Base-by-base conservation (phyloP, 768 basidiomycete species). In the Coprinopsis cinerea region DNA sequence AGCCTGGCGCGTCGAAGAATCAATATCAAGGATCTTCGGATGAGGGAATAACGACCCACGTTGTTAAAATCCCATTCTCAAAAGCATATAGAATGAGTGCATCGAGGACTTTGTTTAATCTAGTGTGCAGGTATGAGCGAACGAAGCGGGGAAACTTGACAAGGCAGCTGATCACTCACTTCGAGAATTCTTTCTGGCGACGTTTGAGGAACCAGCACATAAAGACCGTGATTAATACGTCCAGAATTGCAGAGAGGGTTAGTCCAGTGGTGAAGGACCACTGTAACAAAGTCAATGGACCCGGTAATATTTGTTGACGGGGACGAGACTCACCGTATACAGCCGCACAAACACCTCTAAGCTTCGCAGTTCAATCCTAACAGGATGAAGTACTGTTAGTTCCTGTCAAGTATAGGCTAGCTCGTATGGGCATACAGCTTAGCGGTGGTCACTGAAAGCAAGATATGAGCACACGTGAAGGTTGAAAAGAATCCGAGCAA, bases 241-340 rank as follows among this genome's bases (percentile, higher is more conserved):
- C 78, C 1, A 77, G 69, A 5, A 63, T 58, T 1, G 74, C 70
- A 1, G 78, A 79, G 28, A 79, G 63, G 0, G 74, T 70, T 6
- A 80, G 64, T 2, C 78, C 78, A 13, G 73, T 66, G 4, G 78
- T 79, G 53, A 78, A 78, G 20, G 77, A 59, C 77, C 78, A 79
- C 78, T 79, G 48, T 32, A 48, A 24, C 15, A 40, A 42, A 24
- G 6, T 23, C 30, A 18, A 5, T 26, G 11, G 37, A 30, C n/a
- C 30, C 23, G 47, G 18, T 18, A 32, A 25, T 11, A 28, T 28
- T 44, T 40, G n/a, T 15, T n/a, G n/a, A 22, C 7, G 1, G 2
- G 20, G 37, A 32, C n/a, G 35, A 15, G 14, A 36, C 48, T 20
- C 18, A 36, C 41, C 15, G 48, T 40, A 43, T 37, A 47, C 35